Base-by-base conservation (phyloP, 768 basidiomycete species). In the Lanmaoa pseudosensibilis region DNA sequence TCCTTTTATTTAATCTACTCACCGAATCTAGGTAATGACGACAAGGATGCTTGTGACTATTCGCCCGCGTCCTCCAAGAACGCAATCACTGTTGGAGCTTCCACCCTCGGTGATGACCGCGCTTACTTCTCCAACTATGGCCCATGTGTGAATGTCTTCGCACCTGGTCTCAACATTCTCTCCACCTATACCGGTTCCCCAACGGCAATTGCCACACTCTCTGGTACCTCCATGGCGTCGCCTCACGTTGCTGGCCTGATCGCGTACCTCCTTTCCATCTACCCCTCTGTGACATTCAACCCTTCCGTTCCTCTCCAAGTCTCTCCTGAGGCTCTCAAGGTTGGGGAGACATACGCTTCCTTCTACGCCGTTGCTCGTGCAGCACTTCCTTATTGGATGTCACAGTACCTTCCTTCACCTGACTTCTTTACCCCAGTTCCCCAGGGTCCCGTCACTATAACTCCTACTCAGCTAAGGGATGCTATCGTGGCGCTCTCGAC, bases 111-210 rank as follows among this genome's bases (percentile, higher is more conserved):
- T 43, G 92, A 94, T 60, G 85, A 87, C 58, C 86, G 91, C 44
- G 92, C 92, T 6, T 90, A 90, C 75, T 94, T 97, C 81, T 95
- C 93, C 69, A 99, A 99, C 83, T 80, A 77, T 64, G 97, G 96
- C 21, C 61, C 76, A 51, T 98, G 95, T 68, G 94, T 98, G 50
- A 92, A 98, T 65, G 81, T 98, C 59, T 95, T 97, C 64, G 95
- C 84, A 33, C 96, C 95, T 49, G 92, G 90, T 57, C 76, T 95
- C 59, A 93, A 93, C 79, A 96, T 98, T 70, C 77, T 89, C 3
- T 95, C 91, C 37, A 96, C 92, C 52, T 97, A 85, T 78, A 92
- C 80, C 56, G 85, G 85, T 33, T 80, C 83, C 57, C 71, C 69
- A 56, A 68, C 59, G 5, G 83, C 90, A n/a, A 79, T 78, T 47